Evolutionary conservation across 2,329 filamentous ascomycete genomes (phyloP).

Genomic region (Scedosporium dehoogii): DNA sequence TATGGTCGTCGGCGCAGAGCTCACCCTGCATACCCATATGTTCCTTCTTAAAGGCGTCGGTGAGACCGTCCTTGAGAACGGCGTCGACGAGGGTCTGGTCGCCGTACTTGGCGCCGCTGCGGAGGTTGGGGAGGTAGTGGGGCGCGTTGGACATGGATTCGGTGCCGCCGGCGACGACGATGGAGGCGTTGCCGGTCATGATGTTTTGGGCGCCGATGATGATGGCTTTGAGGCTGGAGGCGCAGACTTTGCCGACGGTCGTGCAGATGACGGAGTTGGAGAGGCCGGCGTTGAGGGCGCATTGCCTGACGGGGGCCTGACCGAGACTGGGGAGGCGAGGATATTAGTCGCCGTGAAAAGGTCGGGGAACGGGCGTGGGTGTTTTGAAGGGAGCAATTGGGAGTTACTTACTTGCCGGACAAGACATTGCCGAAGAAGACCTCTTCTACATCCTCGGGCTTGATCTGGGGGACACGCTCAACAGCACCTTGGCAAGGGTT

Average conservation of each 20-base stretch:
- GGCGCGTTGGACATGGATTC: conserved; percentile 99
- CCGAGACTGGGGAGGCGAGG: conserved; percentile 54
- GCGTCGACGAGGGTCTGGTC: conserved; percentile 83
- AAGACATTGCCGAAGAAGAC: conserved; percentile 98
- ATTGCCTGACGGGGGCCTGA: conserved; percentile 93
- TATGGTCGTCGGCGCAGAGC: conserved; percentile 80
- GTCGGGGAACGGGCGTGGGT: conserved; percentile 4
- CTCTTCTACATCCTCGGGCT: conserved; percentile 84
- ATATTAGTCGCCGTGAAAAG: not conserved
- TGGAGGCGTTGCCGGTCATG: conserved; percentile 86
- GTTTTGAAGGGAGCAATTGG: not conserved
- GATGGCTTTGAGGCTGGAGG: conserved; percentile 87
- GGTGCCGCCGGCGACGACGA: conserved; percentile 87
- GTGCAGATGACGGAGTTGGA: conserved; percentile 72
- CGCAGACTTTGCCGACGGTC: conserved; percentile 98
- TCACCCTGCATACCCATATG: conserved; percentile 94
- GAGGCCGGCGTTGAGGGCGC: conserved; percentile 81
- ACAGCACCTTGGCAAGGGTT: conserved; percentile 52
- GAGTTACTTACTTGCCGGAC: conserved; percentile 67
- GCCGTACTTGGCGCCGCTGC: conserved; percentile 87
- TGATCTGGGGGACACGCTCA: conserved; percentile 75
- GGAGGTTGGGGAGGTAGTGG: conserved; percentile 84
- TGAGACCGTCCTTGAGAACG: conserved; percentile 87
- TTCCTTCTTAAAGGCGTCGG: conserved; percentile 89
- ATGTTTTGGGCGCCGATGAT: conserved; percentile 94